Base-by-base conservation (phyloP, 257 asterid genomes). In the Nicotiana tomentosiformis region DNA sequence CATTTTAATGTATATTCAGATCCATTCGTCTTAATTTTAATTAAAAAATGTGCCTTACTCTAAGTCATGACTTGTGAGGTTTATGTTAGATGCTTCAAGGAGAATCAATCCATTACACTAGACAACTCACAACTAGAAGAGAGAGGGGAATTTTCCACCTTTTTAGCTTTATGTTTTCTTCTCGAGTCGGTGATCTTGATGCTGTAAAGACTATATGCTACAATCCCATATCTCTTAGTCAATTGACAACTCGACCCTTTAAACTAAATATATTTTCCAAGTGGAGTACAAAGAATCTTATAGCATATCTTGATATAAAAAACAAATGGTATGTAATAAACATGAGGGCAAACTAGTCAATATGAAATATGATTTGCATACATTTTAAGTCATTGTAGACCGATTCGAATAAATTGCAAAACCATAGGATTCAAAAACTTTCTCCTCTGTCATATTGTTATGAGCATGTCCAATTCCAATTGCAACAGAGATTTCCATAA, bases 81-180 rank as follows among this genome's bases (percentile, higher is more conserved):
- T 16, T 57, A 18, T 58, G 67, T 10, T 20, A 23, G 26, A 61
- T 10, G 17, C 56, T 68, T 68, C 55, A 43, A 72, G 39, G 72
- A 58, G 66, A 69, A 57, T 82, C 17, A 32, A 51, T 70, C 80
- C 16, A 53, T 57, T 49, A 55, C 14, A 53, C 12, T 43, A 55
- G 60, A 14, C 60, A 55, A 14, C 72, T 43, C 66, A 61, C 43
- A 60, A 82, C 57, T 18, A 29, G 46, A 2, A 18, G 57, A 53
- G 61, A 7, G 51, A 11, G 12, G 67, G 57, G 66, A 66, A 55
- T 46, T 85, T 55, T 55, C 61, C 8, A 67, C 51, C 53, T 84
- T 49, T 77, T 30, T 20, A 5, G 62, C 83, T 78, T 83, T 81
- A 78, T 60, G 57, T 62, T 85, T 83, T 67, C 86, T 83, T 86